A percentile compares a stretch with the other conserved stretches of the same genome.
Evolutionary conservation across 2,329 filamentous ascomycete genomes (phyloP).

Genomic region (Aspergillus ustus): DNA sequence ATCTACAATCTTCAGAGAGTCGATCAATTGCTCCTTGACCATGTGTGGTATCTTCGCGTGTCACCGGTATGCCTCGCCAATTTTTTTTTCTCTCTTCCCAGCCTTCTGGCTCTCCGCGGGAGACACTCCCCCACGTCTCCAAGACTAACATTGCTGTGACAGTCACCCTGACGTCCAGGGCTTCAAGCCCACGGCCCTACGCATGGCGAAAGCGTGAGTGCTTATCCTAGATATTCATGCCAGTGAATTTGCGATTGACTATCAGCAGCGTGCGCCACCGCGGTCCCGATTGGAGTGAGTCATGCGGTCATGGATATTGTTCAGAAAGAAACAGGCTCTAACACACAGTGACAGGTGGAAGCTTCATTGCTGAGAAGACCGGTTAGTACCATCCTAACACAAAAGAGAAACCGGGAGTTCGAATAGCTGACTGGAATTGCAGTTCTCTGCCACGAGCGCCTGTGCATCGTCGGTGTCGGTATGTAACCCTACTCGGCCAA

Average conservation of each 20-base stretch:
- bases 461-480: conserved; percentile 98
- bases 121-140: conserved; percentile 6
- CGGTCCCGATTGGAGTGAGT: conserved; percentile 97
- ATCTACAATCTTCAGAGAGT: conserved; percentile 19
- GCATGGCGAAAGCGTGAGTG: conserved; percentile 90
- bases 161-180: conserved; percentile 91
- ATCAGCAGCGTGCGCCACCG: conserved; percentile 81
- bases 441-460: conserved; percentile 96
- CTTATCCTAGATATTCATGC: not conserved
- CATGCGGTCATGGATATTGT: conserved; percentile 25
- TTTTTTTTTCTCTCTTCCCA: not conserved
- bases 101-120: conserved; percentile 1
- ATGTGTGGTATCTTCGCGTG: conserved; percentile 99
- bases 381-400: conserved; percentile 62
- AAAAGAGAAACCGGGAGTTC: not conserved
- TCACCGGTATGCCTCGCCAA: conserved; percentile 70
- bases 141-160: conserved; percentile 25
- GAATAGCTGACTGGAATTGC: conserved; percentile 32
- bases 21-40: conserved; percentile 48
- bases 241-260: conserved; percentile 37
- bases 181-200: conserved; percentile 93
- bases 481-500: conserved; percentile 40
- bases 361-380: conserved; percentile 85
- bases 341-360: conserved; percentile 69
- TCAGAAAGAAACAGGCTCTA: conserved; percentile 22